Evolutionary conservation across 1,284 basidiomycete species (phyloP).

Genomic region (Bjerkandera adusta): DNA sequence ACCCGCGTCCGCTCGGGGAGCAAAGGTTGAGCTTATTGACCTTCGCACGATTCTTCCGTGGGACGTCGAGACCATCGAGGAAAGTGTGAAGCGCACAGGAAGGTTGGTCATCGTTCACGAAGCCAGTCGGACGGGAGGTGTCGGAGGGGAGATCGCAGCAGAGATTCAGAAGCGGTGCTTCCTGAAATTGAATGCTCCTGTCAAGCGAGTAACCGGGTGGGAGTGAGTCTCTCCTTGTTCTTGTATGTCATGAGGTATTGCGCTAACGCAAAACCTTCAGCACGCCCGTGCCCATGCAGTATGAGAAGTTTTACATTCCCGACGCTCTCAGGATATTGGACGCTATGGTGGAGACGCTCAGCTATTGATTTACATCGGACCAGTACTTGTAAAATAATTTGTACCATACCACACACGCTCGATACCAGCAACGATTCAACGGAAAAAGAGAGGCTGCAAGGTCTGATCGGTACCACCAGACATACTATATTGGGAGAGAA

Average conservation of each 20-base stretch:
- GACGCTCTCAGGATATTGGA: conserved; percentile 84
- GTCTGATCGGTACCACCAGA: too few species aligned
- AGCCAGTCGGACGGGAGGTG: conserved; percentile 81
- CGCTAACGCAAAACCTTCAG: conserved; percentile 35
- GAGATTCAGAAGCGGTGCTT: conserved; percentile 87
- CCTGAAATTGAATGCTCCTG: conserved; percentile 82
- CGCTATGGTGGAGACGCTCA: conserved; percentile 79
- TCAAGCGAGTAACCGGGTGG: conserved; percentile 87
- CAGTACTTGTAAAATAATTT: too few species aligned
- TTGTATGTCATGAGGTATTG: conserved; percentile 13
- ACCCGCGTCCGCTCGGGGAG: conserved; percentile 64
- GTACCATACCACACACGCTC: too few species aligned
- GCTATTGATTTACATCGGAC: conserved; percentile 64
- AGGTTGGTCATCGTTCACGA: conserved; percentile 90
- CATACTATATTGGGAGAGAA: too few species aligned
- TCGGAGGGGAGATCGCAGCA: conserved; percentile 85
- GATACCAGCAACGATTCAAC: too few species aligned
- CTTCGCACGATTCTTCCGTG: conserved; percentile 88
- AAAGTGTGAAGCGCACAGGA: conserved; percentile 82
- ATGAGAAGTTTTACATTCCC: conserved; percentile 90
- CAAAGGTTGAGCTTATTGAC: conserved; percentile 89
- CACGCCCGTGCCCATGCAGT: conserved; percentile 78
- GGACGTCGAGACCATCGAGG: conserved; percentile 79
- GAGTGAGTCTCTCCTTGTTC: conserved; percentile 61
- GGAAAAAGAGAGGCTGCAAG: too few species aligned